phyloP scores from a whole-genome alignment of 345 rosid species.

The Brassica incana region DNA sequence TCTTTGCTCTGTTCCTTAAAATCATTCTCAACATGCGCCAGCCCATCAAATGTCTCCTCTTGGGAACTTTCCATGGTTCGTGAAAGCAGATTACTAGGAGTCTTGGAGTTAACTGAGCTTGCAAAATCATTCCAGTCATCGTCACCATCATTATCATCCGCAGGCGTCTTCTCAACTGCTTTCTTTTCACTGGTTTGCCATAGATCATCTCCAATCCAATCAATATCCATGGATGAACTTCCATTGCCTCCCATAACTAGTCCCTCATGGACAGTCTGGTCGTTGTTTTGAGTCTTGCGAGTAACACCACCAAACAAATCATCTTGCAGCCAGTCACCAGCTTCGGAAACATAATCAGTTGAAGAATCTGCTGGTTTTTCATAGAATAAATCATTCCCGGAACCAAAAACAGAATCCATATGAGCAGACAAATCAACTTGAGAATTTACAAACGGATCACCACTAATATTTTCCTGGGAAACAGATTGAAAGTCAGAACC shows the following conservation, averaged over 20 bases:
- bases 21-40: conserved; percentile 20
- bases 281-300: conserved; percentile 32
- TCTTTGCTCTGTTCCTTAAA: conserved; percentile 25
- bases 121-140: conserved; percentile 79
- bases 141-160: conserved; percentile 35
- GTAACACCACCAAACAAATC: conserved; percentile 43
- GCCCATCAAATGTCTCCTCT: conserved; percentile 24
- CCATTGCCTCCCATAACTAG: conserved; percentile 31
- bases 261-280: conserved; percentile 27
- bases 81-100: conserved; percentile 35
- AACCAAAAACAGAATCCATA: conserved; percentile 63
- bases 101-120: conserved; percentile 50
- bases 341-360: conserved; percentile 40
- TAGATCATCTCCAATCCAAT: conserved; percentile 45
- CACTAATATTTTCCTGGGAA: conserved; percentile 38
- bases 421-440: conserved; percentile 56
- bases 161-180: conserved; percentile 33
- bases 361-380: conserved; percentile 39
- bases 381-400: conserved; percentile 39
- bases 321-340: conserved; percentile 54
- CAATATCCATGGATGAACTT: conserved; percentile 45
- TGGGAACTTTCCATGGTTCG: conserved; percentile 30
- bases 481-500: conserved; percentile 52
- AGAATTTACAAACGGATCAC: conserved; percentile 49
- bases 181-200: conserved; percentile 41